phyloP scores from a whole-genome alignment of 805 yeast genomes.

The Grigorovia humatica region DNA sequence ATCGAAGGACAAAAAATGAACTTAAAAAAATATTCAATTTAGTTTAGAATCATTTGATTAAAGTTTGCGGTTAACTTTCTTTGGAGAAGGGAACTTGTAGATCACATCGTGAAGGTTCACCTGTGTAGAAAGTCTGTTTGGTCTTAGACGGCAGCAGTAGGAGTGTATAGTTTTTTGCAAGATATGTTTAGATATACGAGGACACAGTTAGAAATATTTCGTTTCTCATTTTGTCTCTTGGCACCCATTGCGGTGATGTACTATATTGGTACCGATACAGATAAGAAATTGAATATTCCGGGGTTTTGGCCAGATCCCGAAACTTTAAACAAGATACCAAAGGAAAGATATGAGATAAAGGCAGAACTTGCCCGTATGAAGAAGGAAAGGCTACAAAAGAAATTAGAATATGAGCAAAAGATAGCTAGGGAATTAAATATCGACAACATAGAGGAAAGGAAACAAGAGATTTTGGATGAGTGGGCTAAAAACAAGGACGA shows the following conservation, averaged over 20 bases:
- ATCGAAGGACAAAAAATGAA: too few relatives aligned
- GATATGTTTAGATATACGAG: slow-evolving; percentile 31
- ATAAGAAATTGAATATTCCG: slow-evolving; percentile 76
- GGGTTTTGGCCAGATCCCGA: slow-evolving; percentile 98
- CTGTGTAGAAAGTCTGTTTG: too few relatives aligned
- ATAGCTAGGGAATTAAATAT: slow-evolving; percentile 60
- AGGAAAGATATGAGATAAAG: slow-evolving; percentile 83
- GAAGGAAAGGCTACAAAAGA: slow-evolving; percentile 61
- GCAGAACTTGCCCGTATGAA: slow-evolving; percentile 85
- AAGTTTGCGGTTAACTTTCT: too few relatives aligned
- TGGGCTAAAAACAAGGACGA: background rate
- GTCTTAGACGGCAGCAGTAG: too few relatives aligned
- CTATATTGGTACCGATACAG: slow-evolving; percentile 85
- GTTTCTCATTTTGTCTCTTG: slow-evolving; percentile 71
- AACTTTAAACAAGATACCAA: slow-evolving; percentile 82
- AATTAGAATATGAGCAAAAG: slow-evolving; percentile 61
- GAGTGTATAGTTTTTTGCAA: too few relatives aligned
- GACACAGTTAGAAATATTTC: slow-evolving; percentile 44
- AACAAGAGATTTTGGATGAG: background rate
- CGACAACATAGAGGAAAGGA: slow-evolving; percentile 16
- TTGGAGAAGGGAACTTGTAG: too few relatives aligned
- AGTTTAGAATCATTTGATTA: too few relatives aligned
- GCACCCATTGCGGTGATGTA: slow-evolving; percentile 90
- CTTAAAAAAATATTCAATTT: too few relatives aligned
- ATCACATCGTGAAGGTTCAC: too few relatives aligned